Percentiles rank a stretch among this genome's conserved stretches.
Evolutionary conservation across 148 eudicot genomes (phyloP).

Genomic region (Cornus florida): DNA sequence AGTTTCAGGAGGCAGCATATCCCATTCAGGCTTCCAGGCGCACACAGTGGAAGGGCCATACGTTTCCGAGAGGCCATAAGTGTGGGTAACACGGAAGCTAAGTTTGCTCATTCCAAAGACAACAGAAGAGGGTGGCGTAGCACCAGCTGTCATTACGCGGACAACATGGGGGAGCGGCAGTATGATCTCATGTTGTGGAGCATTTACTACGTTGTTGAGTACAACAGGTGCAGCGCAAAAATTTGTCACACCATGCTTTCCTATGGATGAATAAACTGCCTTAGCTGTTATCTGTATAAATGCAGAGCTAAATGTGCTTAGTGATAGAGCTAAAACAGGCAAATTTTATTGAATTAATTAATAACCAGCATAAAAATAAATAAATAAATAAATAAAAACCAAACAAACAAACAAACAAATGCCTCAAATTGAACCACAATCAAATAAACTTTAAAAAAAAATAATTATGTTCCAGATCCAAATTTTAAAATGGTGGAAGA

Average conservation of each 20-base stretch:
- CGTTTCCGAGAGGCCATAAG: constrained; percentile 91
- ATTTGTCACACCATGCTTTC: constrained; percentile 72
- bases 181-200: constrained; percentile 58
- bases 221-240: constrained; percentile 98
- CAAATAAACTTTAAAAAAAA: neutral
- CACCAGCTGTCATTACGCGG: constrained; percentile 91
- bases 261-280: constrained; percentile 77
- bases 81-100: constrained; percentile 89
- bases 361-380: too few species aligned
- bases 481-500: neutral
- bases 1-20: constrained; percentile 50
- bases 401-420: too few species aligned
- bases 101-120: constrained; percentile 65
- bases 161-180: constrained; percentile 74
- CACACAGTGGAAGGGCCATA: constrained; percentile 86
- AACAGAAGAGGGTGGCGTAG: constrained; percentile 85
- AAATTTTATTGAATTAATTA: neutral
- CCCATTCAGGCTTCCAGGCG: constrained; percentile 99
- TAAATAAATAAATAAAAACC: too few species aligned
- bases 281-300: constrained; percentile 71
- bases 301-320: neutral
- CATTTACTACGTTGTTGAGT: constrained; percentile 78
- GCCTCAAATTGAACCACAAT: neutral
- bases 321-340: neutral
- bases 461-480: neutral